These are phyloP conservation scores for Picea glauca DNA, from an alignment of 75 land plant genomes.

Conservation along the genomic window DNA sequence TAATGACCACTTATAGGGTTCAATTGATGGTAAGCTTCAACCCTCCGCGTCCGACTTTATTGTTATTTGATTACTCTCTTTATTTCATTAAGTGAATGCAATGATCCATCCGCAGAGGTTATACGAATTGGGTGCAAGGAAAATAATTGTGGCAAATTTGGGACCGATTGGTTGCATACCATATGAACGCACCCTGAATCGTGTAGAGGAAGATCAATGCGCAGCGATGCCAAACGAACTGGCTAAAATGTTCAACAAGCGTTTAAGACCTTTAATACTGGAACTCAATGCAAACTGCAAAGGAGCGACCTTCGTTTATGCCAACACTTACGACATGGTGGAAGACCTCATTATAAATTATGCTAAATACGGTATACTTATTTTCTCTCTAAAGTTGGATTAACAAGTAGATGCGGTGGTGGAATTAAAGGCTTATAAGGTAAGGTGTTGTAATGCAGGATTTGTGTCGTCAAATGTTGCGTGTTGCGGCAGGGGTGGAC, in stretches of 20 bases:
- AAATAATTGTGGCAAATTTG: conserved; percentile 18
- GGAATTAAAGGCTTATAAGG: too few relatives aligned
- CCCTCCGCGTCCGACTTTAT: not conserved
- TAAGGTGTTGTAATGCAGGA: conserved; percentile 22
- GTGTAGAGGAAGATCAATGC: conserved; percentile 6
- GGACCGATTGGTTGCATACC: conserved; percentile 35
- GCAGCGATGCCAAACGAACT: conserved; percentile 5
- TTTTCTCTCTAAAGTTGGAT: too few relatives aligned
- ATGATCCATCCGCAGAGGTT: conserved; percentile 6
- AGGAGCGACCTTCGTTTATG: conserved; percentile 18
- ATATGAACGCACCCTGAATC: conserved; percentile 16
- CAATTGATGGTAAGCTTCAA: conserved; percentile 8
- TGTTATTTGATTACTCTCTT: not conserved
- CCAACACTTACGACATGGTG: conserved; percentile 20
- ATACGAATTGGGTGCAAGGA: conserved; percentile 21
- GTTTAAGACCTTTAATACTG: not conserved
- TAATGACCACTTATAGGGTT: not conserved
- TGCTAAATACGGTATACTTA: not conserved
- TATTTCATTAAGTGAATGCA: too few relatives aligned
- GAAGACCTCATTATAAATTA: conserved; percentile 13
- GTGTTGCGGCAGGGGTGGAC: conserved; percentile 76
- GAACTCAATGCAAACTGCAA: conserved; percentile 20
- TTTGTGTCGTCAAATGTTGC: conserved; percentile 42
- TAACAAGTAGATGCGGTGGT: too few relatives aligned
- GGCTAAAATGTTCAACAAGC: conserved; percentile 15